A percentile compares a stretch with the other conserved stretches of the same genome.
phyloP scores from a whole-genome alignment of 768 basidiomycete species.

The Trametes villosa region DNA sequence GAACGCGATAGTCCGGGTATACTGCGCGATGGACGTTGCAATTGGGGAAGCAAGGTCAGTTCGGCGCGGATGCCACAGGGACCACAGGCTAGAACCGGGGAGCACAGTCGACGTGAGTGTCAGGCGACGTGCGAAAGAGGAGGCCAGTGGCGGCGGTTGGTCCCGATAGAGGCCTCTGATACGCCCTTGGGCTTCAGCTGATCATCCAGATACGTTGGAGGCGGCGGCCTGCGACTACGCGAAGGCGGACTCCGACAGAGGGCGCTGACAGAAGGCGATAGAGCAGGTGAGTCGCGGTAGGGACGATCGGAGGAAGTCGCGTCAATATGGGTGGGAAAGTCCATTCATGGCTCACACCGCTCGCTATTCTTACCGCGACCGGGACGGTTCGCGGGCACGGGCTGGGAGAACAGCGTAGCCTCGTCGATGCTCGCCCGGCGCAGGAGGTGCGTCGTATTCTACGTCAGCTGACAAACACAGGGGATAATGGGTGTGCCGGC shows the following conservation, averaged over 20 bases:
- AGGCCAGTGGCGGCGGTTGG: conserved; percentile 4
- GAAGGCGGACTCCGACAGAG: background rate
- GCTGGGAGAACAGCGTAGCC: conserved; percentile 12
- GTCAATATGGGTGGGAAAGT: conserved; percentile 13
- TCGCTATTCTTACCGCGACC: conserved; percentile 16
- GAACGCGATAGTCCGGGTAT: conserved; percentile 8
- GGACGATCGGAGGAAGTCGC: conserved; percentile 19
- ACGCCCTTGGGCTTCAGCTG: conserved; percentile 1
- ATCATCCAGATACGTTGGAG: background rate
- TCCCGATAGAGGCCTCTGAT: conserved; percentile 7
- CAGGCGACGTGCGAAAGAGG: conserved; percentile 7
- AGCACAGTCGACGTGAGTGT: conserved; percentile 3
- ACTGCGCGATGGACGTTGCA: conserved; percentile 3
- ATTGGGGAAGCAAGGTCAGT: conserved; percentile 14
- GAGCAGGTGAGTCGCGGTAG: background rate
- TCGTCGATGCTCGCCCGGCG: conserved; percentile 5
- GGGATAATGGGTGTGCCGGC: conserved; percentile 6
- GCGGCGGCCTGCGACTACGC: background rate
- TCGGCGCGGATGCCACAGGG: conserved; percentile 15
- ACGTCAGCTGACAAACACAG: conserved; percentile 12
- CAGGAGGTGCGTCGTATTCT: conserved; percentile 1
- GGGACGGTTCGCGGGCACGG: conserved; percentile 10
- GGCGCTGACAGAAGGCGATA: background rate
- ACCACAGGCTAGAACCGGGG: conserved; percentile 16
- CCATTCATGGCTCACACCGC: background rate